Conservation (phyloP, 768 basidiomycete species). For the Lentinula detonsa region DNA sequence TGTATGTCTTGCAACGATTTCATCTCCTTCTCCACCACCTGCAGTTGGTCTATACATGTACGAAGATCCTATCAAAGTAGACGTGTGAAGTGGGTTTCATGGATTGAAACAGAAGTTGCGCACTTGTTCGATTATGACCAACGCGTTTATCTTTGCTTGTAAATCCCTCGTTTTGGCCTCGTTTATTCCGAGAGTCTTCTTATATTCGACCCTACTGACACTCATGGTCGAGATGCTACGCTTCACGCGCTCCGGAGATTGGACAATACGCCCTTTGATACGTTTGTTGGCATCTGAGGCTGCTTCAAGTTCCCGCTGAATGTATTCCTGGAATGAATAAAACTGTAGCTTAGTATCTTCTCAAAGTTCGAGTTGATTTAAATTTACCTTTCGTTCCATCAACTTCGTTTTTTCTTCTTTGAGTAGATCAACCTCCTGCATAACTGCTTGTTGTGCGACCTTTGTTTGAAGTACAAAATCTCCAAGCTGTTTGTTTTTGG, state of each 20-base stretch:
- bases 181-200: constrained; percentile 53
- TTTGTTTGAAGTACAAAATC: constrained; percentile 67
- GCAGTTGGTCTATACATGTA: constrained; percentile 68
- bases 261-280: constrained; percentile 73
- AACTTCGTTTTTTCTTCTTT: constrained; percentile 66
- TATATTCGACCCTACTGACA: constrained; percentile 60
- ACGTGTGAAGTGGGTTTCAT: not conserved
- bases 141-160: constrained; percentile 62
- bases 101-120: not conserved
- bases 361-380: not conserved
- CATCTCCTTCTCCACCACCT: constrained; percentile 65
- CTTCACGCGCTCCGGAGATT: constrained; percentile 87
- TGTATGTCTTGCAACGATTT: constrained; percentile 55
- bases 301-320: constrained; percentile 54
- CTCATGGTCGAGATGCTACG: constrained; percentile 78
- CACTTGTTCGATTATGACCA: constrained; percentile 75
- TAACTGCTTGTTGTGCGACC: constrained; percentile 49
- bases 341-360: not conserved
- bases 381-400: constrained; percentile 55
- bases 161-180: constrained; percentile 77
- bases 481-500: constrained; percentile 56
- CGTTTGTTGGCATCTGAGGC: constrained; percentile 57
- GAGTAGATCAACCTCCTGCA: constrained; percentile 62
- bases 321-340: constrained; percentile 39
- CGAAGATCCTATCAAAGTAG: constrained; percentile 52